Conservation (phyloP, 768 basidiomycete genomes). For the Leccinellum albellum region DNA sequence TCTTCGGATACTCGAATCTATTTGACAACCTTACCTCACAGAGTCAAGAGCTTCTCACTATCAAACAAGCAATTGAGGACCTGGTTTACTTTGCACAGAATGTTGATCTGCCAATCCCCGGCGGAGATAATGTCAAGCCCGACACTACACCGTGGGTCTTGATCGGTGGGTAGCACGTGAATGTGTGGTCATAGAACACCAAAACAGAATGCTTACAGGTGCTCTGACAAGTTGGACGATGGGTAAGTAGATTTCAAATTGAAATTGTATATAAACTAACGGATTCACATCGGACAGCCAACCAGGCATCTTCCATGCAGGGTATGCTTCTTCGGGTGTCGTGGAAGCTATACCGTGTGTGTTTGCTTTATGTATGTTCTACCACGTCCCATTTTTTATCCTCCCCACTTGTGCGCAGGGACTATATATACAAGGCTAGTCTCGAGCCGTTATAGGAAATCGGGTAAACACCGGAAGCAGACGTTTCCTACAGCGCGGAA, state of each 20-base stretch:
- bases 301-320: conserved; percentile 39
- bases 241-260: conserved; percentile 43
- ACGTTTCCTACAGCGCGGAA: no score
- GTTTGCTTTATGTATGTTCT: no score
- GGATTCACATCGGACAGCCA: conserved; percentile 26
- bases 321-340: conserved; percentile 45
- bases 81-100: conserved; percentile 67
- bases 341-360: conserved; percentile 43
- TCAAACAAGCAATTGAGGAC: conserved; percentile 74
- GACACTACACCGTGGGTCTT: conserved; percentile 43
- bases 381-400: no score
- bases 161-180: conserved; percentile 28
- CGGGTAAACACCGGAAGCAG: no score
- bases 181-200: no score
- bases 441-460: no score
- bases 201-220: conserved; percentile 18
- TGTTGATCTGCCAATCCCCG: conserved; percentile 63
- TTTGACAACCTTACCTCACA: conserved; percentile 53
- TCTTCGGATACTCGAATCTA: conserved; percentile 73
- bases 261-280: background rate
- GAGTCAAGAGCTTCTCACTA: conserved; percentile 57
- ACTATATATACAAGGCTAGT: no score
- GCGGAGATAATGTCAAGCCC: conserved; percentile 57
- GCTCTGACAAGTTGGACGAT: conserved; percentile 60
- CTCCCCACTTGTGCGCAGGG: no score